Evolutionary conservation across 441 rosid species (phyloP).

Genomic region (Hypseocharis bilobata): DNA sequence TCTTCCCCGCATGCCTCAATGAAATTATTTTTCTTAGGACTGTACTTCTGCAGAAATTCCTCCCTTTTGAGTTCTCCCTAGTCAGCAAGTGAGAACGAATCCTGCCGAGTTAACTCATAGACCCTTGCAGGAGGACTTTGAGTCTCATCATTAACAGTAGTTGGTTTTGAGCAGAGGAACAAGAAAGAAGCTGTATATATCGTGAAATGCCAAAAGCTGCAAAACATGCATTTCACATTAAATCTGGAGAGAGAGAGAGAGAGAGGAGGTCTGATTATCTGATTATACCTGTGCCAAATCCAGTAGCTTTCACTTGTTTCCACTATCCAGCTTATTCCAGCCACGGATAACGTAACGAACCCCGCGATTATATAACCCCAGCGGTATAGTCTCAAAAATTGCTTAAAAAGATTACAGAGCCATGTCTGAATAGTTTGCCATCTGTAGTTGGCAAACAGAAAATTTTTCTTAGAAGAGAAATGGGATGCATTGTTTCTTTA

Average conservation of each 20-base stretch:
- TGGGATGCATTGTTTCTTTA: neutral
- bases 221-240: constrained; percentile 21
- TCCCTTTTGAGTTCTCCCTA: constrained; percentile 15
- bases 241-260: constrained; percentile 10
- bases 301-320: constrained; percentile 84
- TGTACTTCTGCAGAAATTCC: neutral
- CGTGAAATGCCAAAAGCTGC: constrained; percentile 80
- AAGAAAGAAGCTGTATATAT: constrained; percentile 83
- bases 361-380: constrained; percentile 69
- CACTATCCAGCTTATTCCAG: constrained; percentile 74
- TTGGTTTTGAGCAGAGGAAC: constrained; percentile 86
- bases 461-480: constrained; percentile 13
- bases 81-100: constrained; percentile 47
- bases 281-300: constrained; percentile 89
- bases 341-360: constrained; percentile 54
- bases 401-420: constrained; percentile 50
- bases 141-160: constrained; percentile 27
- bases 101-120: constrained; percentile 59
- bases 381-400: constrained; percentile 47
- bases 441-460: constrained; percentile 26
- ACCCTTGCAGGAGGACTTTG: constrained; percentile 26
- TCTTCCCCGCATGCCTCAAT: neutral
- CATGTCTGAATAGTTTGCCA: constrained; percentile 43
- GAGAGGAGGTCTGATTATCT: constrained; percentile 3
- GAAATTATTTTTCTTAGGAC: constrained; percentile 2